phyloP scores from a whole-genome alignment of 2,329 filamentous ascomycete species.

The Colletotrichum sansevieriae region DNA sequence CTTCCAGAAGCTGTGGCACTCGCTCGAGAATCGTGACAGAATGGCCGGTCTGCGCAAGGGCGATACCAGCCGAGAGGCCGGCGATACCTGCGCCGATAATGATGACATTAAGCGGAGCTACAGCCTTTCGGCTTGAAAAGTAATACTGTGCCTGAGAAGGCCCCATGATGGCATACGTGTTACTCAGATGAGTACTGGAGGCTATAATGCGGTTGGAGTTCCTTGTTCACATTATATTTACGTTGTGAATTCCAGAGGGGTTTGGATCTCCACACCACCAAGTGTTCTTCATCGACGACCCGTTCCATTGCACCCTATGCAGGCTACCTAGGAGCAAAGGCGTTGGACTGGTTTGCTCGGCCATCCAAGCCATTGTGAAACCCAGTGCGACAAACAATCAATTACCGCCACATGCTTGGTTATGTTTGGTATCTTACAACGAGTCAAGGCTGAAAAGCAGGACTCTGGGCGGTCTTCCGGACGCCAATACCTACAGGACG shows the following conservation, averaged over 20 bases:
- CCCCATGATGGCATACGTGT: neutral
- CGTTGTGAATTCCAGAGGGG: neutral
- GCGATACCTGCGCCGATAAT: conserved; percentile 58
- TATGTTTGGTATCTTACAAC: neutral
- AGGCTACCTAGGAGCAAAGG: too few species aligned
- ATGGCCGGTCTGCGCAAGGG: conserved; percentile 48
- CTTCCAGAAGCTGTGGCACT: neutral
- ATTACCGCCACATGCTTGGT: too few species aligned
- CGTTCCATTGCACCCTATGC: too few species aligned
- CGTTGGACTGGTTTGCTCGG: too few species aligned
- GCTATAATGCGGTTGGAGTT: neutral
- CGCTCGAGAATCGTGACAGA: conserved; percentile 3
- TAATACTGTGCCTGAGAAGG: conserved; percentile 11
- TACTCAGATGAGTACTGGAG: neutral
- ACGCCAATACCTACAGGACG: neutral
- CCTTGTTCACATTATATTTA: neutral
- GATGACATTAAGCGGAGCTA: conserved; percentile 43
- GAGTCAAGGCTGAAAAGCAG: neutral
- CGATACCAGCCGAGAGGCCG: conserved; percentile 56
- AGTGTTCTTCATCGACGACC: too few species aligned
- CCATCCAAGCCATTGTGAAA: too few species aligned
- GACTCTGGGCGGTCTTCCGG: neutral
- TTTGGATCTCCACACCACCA: neutral
- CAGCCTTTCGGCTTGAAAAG: conserved; percentile 17
- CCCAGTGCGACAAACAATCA: too few species aligned